phyloP scores from a whole-genome alignment of 2,329 filamentous ascomycete genomes.

The Talaromyces sp. region DNA sequence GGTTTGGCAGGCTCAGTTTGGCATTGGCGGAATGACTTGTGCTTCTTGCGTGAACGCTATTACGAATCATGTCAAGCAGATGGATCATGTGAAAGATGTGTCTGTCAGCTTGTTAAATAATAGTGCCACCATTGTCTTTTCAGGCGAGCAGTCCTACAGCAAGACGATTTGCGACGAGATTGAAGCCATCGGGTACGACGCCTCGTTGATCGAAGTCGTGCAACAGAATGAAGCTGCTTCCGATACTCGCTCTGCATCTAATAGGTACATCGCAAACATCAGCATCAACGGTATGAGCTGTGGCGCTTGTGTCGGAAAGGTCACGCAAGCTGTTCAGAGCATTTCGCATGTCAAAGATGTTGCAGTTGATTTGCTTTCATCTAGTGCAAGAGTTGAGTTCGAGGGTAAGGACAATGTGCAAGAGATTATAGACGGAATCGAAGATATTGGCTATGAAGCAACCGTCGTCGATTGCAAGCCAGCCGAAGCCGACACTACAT shows the following conservation, averaged over 20 bases:
- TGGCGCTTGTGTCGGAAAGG: conserved; percentile 53
- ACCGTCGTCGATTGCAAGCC: conserved; percentile 51
- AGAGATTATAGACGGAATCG: conserved; percentile 50
- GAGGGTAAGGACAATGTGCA: conserved; percentile 46
- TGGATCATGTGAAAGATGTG: conserved; percentile 58
- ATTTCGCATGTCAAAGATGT: conserved; percentile 48
- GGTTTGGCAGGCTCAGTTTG: conserved; percentile 33
- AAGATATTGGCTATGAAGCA: conserved; percentile 65
- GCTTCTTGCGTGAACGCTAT: conserved; percentile 66
- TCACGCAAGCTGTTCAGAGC: conserved; percentile 49
- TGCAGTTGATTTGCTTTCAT: conserved; percentile 53
- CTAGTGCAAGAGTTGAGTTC: conserved; percentile 52
- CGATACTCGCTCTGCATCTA: conserved; percentile 20
- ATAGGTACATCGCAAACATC: conserved; percentile 45
- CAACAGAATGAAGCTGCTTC: not conserved
- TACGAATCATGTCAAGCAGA: conserved; percentile 57
- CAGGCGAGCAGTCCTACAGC: conserved; percentile 47
- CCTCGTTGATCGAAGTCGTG: conserved; percentile 39
- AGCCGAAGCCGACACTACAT: conserved; percentile 30
- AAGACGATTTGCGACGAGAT: conserved; percentile 50
- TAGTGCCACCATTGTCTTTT: conserved; percentile 62
- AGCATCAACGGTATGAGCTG: conserved; percentile 60
- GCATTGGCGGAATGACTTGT: conserved; percentile 72
- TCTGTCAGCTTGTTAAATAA: conserved; percentile 66
- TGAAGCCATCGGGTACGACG: conserved; percentile 52